Conservation (phyloP, 371 early-diverging fungal genomes). For the Mortierella polycephala region DNA sequence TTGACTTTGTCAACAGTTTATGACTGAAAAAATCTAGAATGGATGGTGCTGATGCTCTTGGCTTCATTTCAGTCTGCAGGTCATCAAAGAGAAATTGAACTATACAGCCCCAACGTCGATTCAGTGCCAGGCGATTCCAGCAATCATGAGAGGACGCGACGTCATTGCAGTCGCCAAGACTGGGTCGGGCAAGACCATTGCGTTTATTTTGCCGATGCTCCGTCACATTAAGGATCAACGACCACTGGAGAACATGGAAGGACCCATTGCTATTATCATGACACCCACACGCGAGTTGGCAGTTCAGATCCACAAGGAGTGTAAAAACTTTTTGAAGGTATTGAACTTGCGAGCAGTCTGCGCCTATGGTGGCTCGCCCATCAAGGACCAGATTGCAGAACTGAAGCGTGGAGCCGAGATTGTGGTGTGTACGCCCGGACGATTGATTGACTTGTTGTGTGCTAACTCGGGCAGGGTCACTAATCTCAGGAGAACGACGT, state of each 20-base stretch:
- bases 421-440: constrained; percentile 99
- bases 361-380: constrained; percentile 98
- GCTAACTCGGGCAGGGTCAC: constrained; percentile 97
- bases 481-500: constrained; percentile 93
- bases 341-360: constrained; percentile 83
- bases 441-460: constrained; percentile 98
- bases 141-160: constrained; percentile 96
- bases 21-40: not conserved
- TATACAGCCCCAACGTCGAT: constrained; percentile 93
- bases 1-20: too few species aligned
- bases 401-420: constrained; percentile 98
- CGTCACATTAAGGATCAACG: constrained; percentile 97
- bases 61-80: constrained; percentile 62
- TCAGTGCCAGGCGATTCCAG: constrained; percentile 98
- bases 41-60: not conserved
- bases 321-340: constrained; percentile 87
- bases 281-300: constrained; percentile 99
- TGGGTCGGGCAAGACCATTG: constrained; percentile 98
- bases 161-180: constrained; percentile 99
- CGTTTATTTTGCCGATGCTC: constrained; percentile 96
- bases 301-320: constrained; percentile 96
- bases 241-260: constrained; percentile 85
- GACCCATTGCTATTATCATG: constrained; percentile 96
- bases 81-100: constrained; percentile 80
- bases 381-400: constrained; percentile 98